Evolutionary conservation across 805 yeast genomes (phyloP).

Genomic region (Starmerella bombicola): DNA sequence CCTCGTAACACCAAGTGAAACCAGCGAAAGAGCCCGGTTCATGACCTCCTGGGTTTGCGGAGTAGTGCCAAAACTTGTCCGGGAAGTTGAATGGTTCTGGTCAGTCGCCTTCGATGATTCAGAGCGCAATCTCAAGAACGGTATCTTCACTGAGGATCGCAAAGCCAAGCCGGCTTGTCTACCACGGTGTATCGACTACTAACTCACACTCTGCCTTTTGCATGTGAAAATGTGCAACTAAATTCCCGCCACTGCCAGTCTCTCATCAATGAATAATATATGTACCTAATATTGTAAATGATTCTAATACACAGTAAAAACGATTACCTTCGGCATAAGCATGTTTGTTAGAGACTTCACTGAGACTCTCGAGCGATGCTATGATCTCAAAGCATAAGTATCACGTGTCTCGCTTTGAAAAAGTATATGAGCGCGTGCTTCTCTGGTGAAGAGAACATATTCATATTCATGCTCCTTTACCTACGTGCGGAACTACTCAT

Average conservation of each 20-base stretch:
- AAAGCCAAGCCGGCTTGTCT: slow-evolving; percentile 16
- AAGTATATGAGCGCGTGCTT: too few relatives aligned
- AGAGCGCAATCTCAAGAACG: not conserved
- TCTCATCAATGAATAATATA: not conserved
- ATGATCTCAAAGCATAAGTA: too few relatives aligned
- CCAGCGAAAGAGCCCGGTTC: slow-evolving; percentile 27
- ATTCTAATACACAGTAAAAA: too few relatives aligned
- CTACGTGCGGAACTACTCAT: slow-evolving; percentile 32
- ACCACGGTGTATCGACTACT: slow-evolving; percentile 10
- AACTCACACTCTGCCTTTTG: not conserved
- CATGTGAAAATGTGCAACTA: not conserved
- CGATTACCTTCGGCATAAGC: too few relatives aligned
- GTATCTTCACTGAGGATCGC: slow-evolving; percentile 9
- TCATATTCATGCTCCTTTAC: slow-evolving; percentile 15
- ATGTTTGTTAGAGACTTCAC: too few relatives aligned
- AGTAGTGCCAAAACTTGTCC: slow-evolving; percentile 27
- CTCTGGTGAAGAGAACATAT: too few relatives aligned
- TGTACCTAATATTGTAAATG: too few relatives aligned
- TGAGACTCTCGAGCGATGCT: too few relatives aligned
- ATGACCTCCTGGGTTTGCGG: slow-evolving; percentile 30
- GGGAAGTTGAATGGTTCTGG: slow-evolving; percentile 26
- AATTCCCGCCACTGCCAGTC: not conserved
- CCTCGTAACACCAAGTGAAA: slow-evolving; percentile 10
- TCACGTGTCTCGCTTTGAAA: too few relatives aligned
- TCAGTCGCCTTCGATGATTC: slow-evolving; percentile 16